Base-by-base conservation (phyloP, 306 rosid genomes). In the Senna siamea region DNA sequence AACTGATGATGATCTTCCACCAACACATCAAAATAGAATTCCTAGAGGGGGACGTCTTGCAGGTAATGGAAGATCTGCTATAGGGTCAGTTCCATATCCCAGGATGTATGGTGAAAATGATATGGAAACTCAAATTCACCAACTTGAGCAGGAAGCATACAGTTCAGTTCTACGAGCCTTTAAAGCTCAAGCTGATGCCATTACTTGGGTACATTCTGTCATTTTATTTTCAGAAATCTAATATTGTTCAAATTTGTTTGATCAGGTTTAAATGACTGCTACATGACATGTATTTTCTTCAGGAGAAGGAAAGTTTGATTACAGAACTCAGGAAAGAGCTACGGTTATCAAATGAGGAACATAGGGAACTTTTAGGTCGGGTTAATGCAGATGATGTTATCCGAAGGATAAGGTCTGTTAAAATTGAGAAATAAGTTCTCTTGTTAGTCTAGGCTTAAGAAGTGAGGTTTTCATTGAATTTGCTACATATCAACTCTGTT, bases 181-280 rank as follows among this genome's bases (percentile, higher is more conserved):
- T 81, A 93, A 93, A 91, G 98, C 98, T 76, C 98, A 91, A 85
- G 93, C 97, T 77, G 98, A 93, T 89, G 91, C 88, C 85, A 89
- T 93, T 83, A 87, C 98, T 82, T 93, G 98, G 98, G 98, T 93
- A 91, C 78, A 19, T 65, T 69, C 78, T 67, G 30, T 76, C 47
- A 54, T 77, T 84, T 75, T 75, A 65, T 76, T 79, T 82, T 77
- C 72, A 30, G 70, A 62, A 74, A 66, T 80, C 85, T 85, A 71
- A 73, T 69, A n/a, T 67, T 51, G 73, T 30, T 80, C 48, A 19
- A 57, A 58, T 64, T 69, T 81, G 80, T 54, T 75, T 72, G 82
- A 78, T 81, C 86, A 76, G 84, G 90, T 84, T 83, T 85, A 84
- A 87, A 73, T 80, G 85, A 87, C 69, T 79, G 78, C 82, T 79